A percentile compares a stretch with the other conserved stretches of the same genome.
Evolutionary conservation across 2,329 filamentous ascomycete species (phyloP).

Genomic region (Lecanosticta acicola): DNA sequence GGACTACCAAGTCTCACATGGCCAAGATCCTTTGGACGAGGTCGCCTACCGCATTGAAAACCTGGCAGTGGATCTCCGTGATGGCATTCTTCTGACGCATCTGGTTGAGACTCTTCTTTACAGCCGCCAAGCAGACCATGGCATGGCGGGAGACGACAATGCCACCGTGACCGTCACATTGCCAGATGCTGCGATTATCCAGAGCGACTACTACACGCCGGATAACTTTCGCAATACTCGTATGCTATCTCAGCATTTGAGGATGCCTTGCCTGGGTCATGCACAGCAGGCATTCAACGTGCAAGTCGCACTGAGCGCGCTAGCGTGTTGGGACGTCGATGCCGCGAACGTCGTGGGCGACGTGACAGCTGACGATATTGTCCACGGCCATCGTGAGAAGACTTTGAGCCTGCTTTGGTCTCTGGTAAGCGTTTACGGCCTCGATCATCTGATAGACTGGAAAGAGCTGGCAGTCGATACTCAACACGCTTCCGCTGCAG

Average conservation of each 20-base stretch:
- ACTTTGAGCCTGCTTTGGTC: slow-evolving; percentile 57
- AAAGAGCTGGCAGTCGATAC: slow-evolving; percentile 47
- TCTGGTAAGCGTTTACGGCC: slow-evolving; percentile 53
- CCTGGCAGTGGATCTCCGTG: slow-evolving; percentile 56
- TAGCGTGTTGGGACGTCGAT: slow-evolving; percentile 40
- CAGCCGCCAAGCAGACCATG: background rate
- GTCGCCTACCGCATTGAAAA: slow-evolving; percentile 54
- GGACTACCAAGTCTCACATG: slow-evolving; percentile 50
- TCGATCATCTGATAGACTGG: slow-evolving; percentile 52
- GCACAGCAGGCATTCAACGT: slow-evolving; percentile 56
- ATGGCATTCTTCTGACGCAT: slow-evolving; percentile 55
- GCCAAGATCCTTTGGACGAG: slow-evolving; percentile 55
- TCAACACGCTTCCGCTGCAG: background rate
- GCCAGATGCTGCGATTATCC: slow-evolving; percentile 41
- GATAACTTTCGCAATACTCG: slow-evolving; percentile 27
- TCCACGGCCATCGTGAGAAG: slow-evolving; percentile 60
- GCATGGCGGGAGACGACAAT: slow-evolving; percentile 21
- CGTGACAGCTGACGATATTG: slow-evolving; percentile 53
- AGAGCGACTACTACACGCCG: slow-evolving; percentile 28
- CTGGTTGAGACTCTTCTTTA: slow-evolving; percentile 53
- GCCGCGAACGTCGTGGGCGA: slow-evolving; percentile 37
- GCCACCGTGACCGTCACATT: slow-evolving; percentile 43
- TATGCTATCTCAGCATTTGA: slow-evolving; percentile 53
- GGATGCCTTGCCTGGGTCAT: slow-evolving; percentile 51
- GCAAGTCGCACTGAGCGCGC: slow-evolving; percentile 51